Base-by-base conservation (phyloP, 1,284 basidiomycete species). In the Puccinia hordei region DNA sequence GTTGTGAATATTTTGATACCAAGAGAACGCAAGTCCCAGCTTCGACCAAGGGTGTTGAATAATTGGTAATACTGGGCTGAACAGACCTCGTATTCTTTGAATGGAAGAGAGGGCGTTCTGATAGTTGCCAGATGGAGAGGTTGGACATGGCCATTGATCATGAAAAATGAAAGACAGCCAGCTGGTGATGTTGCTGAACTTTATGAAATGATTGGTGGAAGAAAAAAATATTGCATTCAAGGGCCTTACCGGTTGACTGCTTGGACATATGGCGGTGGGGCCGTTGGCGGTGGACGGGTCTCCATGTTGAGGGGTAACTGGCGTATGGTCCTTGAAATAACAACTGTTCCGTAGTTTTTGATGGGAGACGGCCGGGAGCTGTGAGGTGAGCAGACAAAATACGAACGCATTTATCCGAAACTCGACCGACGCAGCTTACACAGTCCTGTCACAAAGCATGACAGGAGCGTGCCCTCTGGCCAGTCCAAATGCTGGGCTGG, bases 181-280 rank as follows among this genome's bases (percentile, higher is more conserved):
- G 46, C 46, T 13, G 27, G 35, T 63, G 35, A 13, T 68, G 19
- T 33, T 9, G 9, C 10, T 38, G 65, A 44, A 41, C 3, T 4
- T 68, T 13, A 30, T 9, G 38, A 3, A 1, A 2, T 12, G 41
- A 22, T 22, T 35, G 30, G 4, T 51, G 33, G 22, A 3, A 38
- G 51, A 33, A 59, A 73, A 33, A 8, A 10, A 57, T 55, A 6
- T n/a, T 35, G 55, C n/a, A n/a, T n/a, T n/a, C n/a, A n/a, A n/a
- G n/a, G 17, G 30, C 33, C 73, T 59, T n/a, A 77, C 75, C 63
- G 75, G 30, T 66, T 27, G 38, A 77, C 75, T n/a, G 63, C 75
- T 77, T 30, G 44, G 19, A 66, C 35, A 41, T 77, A 77, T 38
- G 75, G 63, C 15, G 75, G 75, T 46, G 75, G 75, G 24, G 46